These are phyloP conservation scores for Cylindrotheca closterium DNA, from an alignment of 108 stramenopile genomes.

Conservation along the genomic window DNA sequence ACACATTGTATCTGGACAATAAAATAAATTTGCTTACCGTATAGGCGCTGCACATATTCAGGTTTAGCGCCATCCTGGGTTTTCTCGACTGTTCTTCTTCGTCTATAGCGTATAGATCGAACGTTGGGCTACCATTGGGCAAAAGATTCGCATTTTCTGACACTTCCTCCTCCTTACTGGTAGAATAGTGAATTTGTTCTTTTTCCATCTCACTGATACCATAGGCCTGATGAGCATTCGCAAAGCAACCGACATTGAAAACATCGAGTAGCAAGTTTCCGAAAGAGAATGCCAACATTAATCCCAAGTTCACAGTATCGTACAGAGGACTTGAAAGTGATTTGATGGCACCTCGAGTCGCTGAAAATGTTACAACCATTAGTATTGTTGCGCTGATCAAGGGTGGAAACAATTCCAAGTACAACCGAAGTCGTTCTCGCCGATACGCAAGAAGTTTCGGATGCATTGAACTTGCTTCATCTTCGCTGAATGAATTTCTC, in stretches of 20 bases:
- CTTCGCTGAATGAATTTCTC: slow-evolving; percentile 19
- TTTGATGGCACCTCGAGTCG: slow-evolving; percentile 28
- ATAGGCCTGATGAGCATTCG: slow-evolving; percentile 35
- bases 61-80: too few relatives aligned
- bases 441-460: slow-evolving; percentile 3
- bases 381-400: slow-evolving; percentile 62
- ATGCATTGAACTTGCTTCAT: slow-evolving; percentile 18
- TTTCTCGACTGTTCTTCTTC: too few relatives aligned
- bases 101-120: too few relatives aligned
- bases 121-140: too few relatives aligned
- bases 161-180: too few relatives aligned
- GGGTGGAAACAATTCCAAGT: slow-evolving; percentile 78
- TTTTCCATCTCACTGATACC: slow-evolving; percentile 9
- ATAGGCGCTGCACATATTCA: slow-evolving; percentile 84
- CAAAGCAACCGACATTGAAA: slow-evolving; percentile 79
- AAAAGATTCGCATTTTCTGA: too few relatives aligned
- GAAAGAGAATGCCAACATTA: slow-evolving; percentile 77
- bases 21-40: slow-evolving; percentile 49
- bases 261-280: slow-evolving; percentile 69
- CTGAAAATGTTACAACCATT: slow-evolving; percentile 47
- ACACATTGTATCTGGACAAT: too few relatives aligned
- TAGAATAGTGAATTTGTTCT: too few relatives aligned
- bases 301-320: slow-evolving; percentile 39
- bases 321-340: slow-evolving; percentile 18
- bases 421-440: slow-evolving; percentile 28